These are phyloP conservation scores for Pichia sp. DNA, from an alignment of 1,139 yeast species.

Conservation along the genomic window DNA sequence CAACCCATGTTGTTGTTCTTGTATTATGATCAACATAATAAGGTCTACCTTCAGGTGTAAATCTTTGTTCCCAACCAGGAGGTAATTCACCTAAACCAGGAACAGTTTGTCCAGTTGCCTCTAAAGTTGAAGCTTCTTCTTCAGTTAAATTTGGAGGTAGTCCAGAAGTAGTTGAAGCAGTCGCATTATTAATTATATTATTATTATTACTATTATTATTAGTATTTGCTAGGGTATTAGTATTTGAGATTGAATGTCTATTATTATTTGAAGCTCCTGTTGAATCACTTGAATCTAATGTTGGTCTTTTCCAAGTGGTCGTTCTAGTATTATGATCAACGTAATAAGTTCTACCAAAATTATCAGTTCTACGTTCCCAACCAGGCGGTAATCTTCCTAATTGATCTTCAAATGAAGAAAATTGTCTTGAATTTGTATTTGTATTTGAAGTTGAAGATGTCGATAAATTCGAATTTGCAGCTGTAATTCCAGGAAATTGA, in stretches of 20 bases:
- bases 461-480: conserved; percentile 10
- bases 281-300: conserved; percentile 57
- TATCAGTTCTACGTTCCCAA: conserved; percentile 98
- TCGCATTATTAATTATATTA: not conserved
- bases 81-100: conserved; percentile 96
- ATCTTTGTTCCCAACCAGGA: conserved; percentile 98
- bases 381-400: conserved; percentile 95
- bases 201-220: conserved; percentile 60
- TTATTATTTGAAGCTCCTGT: conserved; percentile 35
- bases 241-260: conserved; percentile 1
- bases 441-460: conserved; percentile 17
- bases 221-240: conserved; percentile 54
- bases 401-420: conserved; percentile 93
- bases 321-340: conserved; percentile 97
- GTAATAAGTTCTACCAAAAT: conserved; percentile 93
- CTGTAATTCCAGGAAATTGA: conserved; percentile 26
- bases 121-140: conserved; percentile 63
- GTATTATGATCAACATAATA: conserved; percentile 98
- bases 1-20: conserved; percentile 99
- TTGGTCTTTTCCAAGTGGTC: conserved; percentile 97
- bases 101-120: conserved; percentile 87
- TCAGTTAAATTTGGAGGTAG: conserved; percentile 31
- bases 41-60: conserved; percentile 96
- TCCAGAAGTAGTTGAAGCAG: too few relatives aligned
- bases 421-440: conserved; percentile 44